Base-by-base conservation (phyloP, 2,329 filamentous ascomycete species). In the Xylaria sp. region DNA sequence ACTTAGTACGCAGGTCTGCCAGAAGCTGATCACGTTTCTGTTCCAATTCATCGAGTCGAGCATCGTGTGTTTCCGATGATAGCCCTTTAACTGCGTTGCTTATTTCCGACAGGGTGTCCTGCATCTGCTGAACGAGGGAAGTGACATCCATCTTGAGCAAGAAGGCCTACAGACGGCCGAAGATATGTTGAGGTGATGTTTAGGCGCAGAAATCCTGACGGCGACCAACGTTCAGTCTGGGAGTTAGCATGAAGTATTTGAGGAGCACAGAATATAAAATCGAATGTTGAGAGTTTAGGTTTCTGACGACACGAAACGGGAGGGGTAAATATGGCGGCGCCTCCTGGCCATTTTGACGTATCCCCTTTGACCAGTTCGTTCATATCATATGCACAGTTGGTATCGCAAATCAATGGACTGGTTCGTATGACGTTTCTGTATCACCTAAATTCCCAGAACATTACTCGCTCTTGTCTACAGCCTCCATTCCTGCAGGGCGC, bases 91-190 rank as follows among this genome's bases (percentile, higher is more conserved):
- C 62, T 19, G 75, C 73, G 22, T 48, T 53, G 53, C 72, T 71
- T 52, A 78, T 76, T 16, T 67, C 65, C 1, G 71, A 69, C 41
- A 78, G 66, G 18, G 71, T 76, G 48, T 76, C 71, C 57, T 72
- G 72, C 73, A 78, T 74, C 62, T 76, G 71, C 56, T 70, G 63
- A 59, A 77, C 70, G 43, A 78, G 72, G 40, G 66, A 57, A 13
- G 72, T 67, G 54, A 76, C 71, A 51, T 75, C 71, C 61, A 69
- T 62, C 22, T 53, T 67, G 52, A 37, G 11, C 19, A 19, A 42
- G 17, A 19, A 7, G 19, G 17, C 13, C 29, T 13, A 11, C 29
- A 6, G 29, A 34, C 8, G 29, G 11, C 3, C 29, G 29, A 13
- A 6, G 3, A 34, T 34, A 13, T 13, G 29, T 3, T 34, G 16